A percentile compares a stretch with the other conserved stretches of the same genome.
Evolutionary conservation across 306 rosid species (phyloP).

Genomic region (Psophocarpus tetragonolobus): DNA sequence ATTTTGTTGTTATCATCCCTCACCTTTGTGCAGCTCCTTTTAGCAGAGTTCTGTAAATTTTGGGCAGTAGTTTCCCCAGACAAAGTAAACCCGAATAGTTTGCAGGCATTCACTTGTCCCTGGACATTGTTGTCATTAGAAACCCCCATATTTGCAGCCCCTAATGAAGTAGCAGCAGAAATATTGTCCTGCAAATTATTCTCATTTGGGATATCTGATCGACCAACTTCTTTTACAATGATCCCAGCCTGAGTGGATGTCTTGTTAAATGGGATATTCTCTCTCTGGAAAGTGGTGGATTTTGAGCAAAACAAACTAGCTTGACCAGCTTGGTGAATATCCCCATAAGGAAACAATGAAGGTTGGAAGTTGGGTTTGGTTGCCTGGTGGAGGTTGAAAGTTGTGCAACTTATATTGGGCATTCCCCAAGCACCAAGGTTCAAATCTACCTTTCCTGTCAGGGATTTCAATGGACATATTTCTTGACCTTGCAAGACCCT

Average conservation of each 20-base stretch:
- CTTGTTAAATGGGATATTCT: constrained; percentile 41
- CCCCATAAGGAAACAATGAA: constrained; percentile 63
- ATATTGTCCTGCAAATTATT: constrained; percentile 48
- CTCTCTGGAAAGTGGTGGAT: constrained; percentile 49
- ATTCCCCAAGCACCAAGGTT: constrained; percentile 73
- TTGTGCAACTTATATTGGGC: constrained; percentile 50
- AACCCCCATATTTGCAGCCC: constrained; percentile 40
- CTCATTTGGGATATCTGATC: constrained; percentile 53
- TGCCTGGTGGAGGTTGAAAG: constrained; percentile 59
- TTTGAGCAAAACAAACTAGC: constrained; percentile 51
- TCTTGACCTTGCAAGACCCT: constrained; percentile 99
- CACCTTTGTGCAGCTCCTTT: constrained; percentile 98
- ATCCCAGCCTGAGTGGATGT: constrained; percentile 51
- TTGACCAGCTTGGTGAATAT: constrained; percentile 55
- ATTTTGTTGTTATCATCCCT: constrained; percentile 51
- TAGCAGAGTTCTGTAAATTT: constrained; percentile 56
- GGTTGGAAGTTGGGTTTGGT: constrained; percentile 58
- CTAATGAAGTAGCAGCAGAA: constrained; percentile 55
- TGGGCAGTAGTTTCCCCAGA: constrained; percentile 60
- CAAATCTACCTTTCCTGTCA: constrained; percentile 62
- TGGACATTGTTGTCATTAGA: constrained; percentile 52
- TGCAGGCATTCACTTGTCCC: constrained; percentile 60
- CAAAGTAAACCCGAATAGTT: constrained; percentile 87
- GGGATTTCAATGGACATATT: constrained; percentile 81
- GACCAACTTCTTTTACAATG: constrained; percentile 51